phyloP scores from a whole-genome alignment of 768 basidiomycete genomes.

The Boletus subparvulus region DNA sequence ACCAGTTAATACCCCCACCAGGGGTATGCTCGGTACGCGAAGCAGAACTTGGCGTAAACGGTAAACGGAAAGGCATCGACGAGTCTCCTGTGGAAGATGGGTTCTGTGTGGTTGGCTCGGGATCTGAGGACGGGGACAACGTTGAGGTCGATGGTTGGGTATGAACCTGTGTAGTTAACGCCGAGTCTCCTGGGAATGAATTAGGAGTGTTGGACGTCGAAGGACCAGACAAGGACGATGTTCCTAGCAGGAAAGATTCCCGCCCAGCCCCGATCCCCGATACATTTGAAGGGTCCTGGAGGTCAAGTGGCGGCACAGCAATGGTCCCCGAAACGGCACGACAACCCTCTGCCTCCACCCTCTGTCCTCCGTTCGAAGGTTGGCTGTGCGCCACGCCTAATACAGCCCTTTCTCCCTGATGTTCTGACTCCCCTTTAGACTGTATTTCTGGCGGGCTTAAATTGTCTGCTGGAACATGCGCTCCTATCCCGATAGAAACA shows the following conservation, averaged over 20 bases:
- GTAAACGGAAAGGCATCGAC: constrained; percentile 33
- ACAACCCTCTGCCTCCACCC: constrained; percentile 19
- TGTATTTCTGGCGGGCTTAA: background rate
- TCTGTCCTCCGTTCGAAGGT: constrained; percentile 16
- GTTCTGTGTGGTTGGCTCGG: background rate
- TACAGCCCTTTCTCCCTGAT: constrained; percentile 11
- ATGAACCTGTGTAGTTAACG: background rate
- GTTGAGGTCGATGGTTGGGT: constrained; percentile 5
- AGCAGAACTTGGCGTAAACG: constrained; percentile 30
- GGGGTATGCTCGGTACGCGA: constrained; percentile 39
- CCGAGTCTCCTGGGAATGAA: constrained; percentile 4
- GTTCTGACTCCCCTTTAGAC: constrained; percentile 4
- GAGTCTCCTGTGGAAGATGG: constrained; percentile 14
- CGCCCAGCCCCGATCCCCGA: constrained; percentile 4
- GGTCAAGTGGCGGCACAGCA: constrained; percentile 24
- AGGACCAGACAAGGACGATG: constrained; percentile 8
- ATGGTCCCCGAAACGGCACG: constrained; percentile 18
- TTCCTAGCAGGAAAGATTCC: constrained; percentile 15
- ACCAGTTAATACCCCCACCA: constrained; percentile 66
- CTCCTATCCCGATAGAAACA: constrained; percentile 1
- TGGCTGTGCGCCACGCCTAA: constrained; percentile 23
- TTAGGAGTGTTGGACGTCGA: constrained; percentile 8
- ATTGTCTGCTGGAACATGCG: background rate
- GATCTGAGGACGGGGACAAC: background rate
- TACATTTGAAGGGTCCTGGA: constrained; percentile 26